Base-by-base conservation (phyloP, 2,329 filamentous ascomycete species). In the Coleophoma cylindrospora region DNA sequence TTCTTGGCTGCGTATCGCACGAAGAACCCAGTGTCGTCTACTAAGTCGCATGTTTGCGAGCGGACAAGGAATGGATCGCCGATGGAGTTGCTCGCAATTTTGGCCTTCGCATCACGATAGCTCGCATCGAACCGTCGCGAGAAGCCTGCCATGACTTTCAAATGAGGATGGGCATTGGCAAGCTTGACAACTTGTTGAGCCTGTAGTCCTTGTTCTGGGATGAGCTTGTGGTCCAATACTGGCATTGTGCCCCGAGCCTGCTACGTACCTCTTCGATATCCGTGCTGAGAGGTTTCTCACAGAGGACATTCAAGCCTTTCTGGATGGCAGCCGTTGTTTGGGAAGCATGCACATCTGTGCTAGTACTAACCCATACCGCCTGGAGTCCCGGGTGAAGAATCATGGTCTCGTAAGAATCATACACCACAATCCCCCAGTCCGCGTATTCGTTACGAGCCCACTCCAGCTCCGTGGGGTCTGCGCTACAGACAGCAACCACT, bases 401-500 rank as follows among this genome's bases (percentile, higher is more conserved):
- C 52, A 54, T 54, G 10, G 47, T 34, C 3, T 47, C 47, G 40
- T 49, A 54, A 22, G 27, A 27, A 36, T 43, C 15, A 21, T 52
- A 52, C 7, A 46, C 46, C 5, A 38, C 14, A 27, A 54, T 47
- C 5, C 52, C 52, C 9, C 15, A 47, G 12, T 48, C 22, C 14
- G 38, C 40, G 34, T 49, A 51, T 34, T 54, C 44, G 32, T 50
- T 51, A n/a, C 37, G 12, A 9, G 52, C 52, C 50, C 52, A 52
- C 19, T 49, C 67, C 8, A 66, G 51, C 50, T 74, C 70, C 38
- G 65, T 66, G 10, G 64, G 61, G 37, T 70, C 68, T 3, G 72
- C 71, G 40, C 71, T 70, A 59, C 70, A 75, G 4, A 70, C 73
- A n/a, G 72, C 71, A 7, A 75, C 71, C 22, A 76, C 68, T 50